Evolutionary conservation across 164 flowering plant species (phyloP).

Genomic region (Sedum album): DNA sequence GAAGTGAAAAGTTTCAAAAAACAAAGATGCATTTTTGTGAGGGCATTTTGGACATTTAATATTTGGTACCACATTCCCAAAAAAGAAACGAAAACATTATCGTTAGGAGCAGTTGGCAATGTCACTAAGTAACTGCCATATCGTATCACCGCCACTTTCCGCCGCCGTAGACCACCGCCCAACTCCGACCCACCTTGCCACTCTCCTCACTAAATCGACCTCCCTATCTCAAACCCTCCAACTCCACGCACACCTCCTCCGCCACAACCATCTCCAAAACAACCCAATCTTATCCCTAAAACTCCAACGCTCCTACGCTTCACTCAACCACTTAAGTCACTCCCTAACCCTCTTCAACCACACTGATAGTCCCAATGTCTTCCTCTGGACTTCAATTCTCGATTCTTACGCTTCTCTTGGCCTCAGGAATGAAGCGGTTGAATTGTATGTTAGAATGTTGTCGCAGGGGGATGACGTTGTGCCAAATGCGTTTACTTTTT

Average conservation of each 20-base stretch:
- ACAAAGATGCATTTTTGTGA: too few species aligned
- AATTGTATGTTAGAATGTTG: constrained; percentile 49
- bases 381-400: constrained; percentile 52
- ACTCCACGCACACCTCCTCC: constrained; percentile 63
- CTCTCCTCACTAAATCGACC: constrained; percentile 36
- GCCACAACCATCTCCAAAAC: constrained; percentile 29
- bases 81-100: background rate
- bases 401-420: constrained; percentile 25
- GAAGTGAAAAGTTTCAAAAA: too few species aligned
- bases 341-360: constrained; percentile 39
- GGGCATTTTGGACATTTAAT: too few species aligned
- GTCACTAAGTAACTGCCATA: constrained; percentile 10
- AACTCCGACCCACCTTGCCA: constrained; percentile 25
- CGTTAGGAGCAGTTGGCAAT: constrained; percentile 5
- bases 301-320: constrained; percentile 70
- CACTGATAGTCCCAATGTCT: constrained; percentile 35
- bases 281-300: constrained; percentile 53
- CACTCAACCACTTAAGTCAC: constrained; percentile 35
- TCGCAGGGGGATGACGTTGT: constrained; percentile 17
- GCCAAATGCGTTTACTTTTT: constrained; percentile 67
- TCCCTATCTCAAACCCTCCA: constrained; percentile 38
- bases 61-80: too few species aligned
- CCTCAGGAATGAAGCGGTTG: constrained; percentile 31
- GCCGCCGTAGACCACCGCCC: constrained; percentile 11
- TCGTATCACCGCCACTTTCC: constrained; percentile 14